Conservation (phyloP, 768 basidiomycete genomes). For the Cyathus striatus region DNA sequence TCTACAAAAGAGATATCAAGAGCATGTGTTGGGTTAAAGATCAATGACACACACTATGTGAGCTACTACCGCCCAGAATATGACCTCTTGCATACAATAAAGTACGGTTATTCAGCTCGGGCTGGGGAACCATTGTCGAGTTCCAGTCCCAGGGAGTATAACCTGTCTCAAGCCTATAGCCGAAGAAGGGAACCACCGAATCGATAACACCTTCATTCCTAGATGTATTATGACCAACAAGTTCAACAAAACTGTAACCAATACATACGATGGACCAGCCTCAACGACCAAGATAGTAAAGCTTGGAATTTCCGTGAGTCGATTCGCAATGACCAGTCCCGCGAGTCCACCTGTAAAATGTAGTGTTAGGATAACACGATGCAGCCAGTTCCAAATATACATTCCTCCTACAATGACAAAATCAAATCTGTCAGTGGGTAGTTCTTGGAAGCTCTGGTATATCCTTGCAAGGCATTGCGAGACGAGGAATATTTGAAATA, state of each 20-base stretch:
- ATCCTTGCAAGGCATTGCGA: not conserved
- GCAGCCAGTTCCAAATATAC: not conserved
- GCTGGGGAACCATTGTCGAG: slow-evolving; percentile 7
- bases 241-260: not conserved
- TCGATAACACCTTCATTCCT: slow-evolving; percentile 11
- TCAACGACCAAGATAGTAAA: slow-evolving; percentile 35
- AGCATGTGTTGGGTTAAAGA: not conserved
- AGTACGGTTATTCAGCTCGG: slow-evolving; percentile 6
- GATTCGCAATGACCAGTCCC: slow-evolving; percentile 38
- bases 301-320: slow-evolving; percentile 32
- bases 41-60: slow-evolving; percentile 7
- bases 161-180: not conserved
- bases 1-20: slow-evolving; percentile 8
- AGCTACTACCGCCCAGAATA: slow-evolving; percentile 13
- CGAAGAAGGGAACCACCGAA: slow-evolving; percentile 10
- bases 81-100: slow-evolving; percentile 6
- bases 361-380: not conserved
- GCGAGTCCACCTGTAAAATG: slow-evolving; percentile 31
- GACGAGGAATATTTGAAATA: too few species aligned
- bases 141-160: slow-evolving; percentile 9
- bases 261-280: slow-evolving; percentile 21
- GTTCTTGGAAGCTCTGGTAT: not conserved
- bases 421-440: not conserved
- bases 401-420: not conserved
- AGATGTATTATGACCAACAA: not conserved